These are phyloP conservation scores for Parmales sp. DNA, from an alignment of 108 stramenopile species.

Conservation along the genomic window DNA sequence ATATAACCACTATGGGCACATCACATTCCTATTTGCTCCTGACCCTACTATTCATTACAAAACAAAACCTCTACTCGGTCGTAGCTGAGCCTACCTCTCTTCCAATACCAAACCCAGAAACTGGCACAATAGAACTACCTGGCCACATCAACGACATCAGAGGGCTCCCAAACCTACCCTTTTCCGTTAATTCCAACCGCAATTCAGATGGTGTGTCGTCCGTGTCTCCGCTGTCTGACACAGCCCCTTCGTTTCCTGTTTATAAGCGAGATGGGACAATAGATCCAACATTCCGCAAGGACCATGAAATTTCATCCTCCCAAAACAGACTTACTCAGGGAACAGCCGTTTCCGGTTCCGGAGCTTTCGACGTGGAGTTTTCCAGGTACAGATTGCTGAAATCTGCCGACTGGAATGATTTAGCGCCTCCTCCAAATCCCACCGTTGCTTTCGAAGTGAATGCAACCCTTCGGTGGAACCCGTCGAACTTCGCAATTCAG, in stretches of 20 bases:
- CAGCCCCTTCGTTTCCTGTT: not conserved
- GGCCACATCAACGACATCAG: not conserved
- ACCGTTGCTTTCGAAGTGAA: constrained; percentile 21
- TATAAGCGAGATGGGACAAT: not conserved
- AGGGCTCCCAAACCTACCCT: constrained; percentile 10
- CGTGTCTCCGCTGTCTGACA: not conserved
- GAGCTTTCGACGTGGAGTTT: not conserved
- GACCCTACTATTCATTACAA: no score
- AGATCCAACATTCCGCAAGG: not conserved
- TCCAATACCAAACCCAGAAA: not conserved
- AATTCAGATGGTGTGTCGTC: not conserved
- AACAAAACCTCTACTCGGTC: no score
- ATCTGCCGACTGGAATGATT: not conserved
- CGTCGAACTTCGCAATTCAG: constrained; percentile 34
- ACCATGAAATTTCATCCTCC: not conserved
- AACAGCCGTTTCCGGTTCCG: not conserved
- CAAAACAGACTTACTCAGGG: not conserved
- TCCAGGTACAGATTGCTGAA: not conserved
- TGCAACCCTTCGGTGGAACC: constrained; percentile 32
- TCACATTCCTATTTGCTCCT: no score
- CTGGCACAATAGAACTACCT: not conserved
- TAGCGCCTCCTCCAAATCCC: no score
- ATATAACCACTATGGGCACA: no score
- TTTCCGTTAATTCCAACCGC: not conserved
- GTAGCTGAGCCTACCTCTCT: no score